A percentile compares a stretch with the other conserved stretches of the same genome.
Conservation (phyloP, 1,284 basidiomycete species). For the Puccinia triticina region DNA sequence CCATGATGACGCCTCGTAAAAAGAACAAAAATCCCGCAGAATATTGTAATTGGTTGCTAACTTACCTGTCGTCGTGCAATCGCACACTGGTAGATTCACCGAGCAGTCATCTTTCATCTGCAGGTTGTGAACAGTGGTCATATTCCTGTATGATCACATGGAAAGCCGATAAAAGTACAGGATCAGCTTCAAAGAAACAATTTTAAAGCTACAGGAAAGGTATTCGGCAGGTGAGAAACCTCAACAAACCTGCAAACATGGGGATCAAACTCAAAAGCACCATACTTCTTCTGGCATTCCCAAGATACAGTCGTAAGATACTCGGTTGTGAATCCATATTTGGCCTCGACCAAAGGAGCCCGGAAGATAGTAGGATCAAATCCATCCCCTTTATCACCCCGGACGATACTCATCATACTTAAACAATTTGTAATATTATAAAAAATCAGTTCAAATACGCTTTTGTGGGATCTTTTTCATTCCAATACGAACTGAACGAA, state of each 20-base stretch:
- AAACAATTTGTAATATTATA: background rate
- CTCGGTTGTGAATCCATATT: conserved; percentile 49
- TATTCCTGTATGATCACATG: background rate
- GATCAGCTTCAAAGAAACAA: background rate
- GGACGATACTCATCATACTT: conserved; percentile 49
- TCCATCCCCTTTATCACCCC: conserved; percentile 17
- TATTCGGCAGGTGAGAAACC: too few relatives aligned
- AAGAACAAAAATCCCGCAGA: background rate
- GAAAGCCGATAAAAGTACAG: background rate
- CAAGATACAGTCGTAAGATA: conserved; percentile 48
- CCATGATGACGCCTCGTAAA: background rate
- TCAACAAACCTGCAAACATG: conserved; percentile 23
- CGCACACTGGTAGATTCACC: conserved; percentile 47
- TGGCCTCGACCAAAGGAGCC: conserved; percentile 27
- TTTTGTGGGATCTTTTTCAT: background rate
- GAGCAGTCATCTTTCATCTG: conserved; percentile 26
- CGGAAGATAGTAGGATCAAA: conserved; percentile 26
- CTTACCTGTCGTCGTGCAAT: conserved; percentile 40
- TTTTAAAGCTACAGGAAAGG: background rate
- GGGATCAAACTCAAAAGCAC: conserved; percentile 47
- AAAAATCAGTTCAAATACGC: background rate
- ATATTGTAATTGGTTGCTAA: background rate
- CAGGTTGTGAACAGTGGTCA: conserved; percentile 18
- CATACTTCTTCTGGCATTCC: conserved; percentile 48
- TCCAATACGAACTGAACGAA: background rate